These are phyloP conservation scores for Hordeum marinum DNA, from an alignment of 176 grass and related monocot species.

Conservation along the genomic window DNA sequence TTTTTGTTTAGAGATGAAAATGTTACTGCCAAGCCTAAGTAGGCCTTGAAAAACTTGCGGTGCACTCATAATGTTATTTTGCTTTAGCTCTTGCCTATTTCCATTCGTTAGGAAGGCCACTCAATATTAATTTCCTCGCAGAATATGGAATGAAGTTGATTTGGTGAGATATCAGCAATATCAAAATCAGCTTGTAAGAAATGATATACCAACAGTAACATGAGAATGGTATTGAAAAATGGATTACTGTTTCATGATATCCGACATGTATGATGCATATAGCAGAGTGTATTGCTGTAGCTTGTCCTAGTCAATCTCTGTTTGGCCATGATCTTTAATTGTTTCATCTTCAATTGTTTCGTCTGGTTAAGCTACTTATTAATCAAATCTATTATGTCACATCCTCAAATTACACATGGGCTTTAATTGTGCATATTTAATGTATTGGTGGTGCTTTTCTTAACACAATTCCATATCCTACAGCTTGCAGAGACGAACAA, in stretches of 20 bases:
- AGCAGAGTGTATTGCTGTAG: background rate
- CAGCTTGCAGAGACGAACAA: constrained; percentile 81
- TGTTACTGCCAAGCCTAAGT: background rate
- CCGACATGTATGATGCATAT: background rate
- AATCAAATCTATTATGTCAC: background rate
- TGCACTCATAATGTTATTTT: background rate
- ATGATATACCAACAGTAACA: background rate
- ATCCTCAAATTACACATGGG: background rate
- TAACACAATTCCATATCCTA: constrained; percentile 5
- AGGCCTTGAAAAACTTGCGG: background rate
- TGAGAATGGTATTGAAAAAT: background rate
- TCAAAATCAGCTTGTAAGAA: background rate
- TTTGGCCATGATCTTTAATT: constrained; percentile 1
- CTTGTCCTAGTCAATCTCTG: background rate
- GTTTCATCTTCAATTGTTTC: background rate
- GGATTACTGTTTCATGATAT: background rate
- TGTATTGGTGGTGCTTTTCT: background rate
- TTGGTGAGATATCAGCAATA: background rate
- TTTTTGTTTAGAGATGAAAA: background rate
- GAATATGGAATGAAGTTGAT: background rate
- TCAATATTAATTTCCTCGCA: background rate
- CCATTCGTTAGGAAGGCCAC: background rate
- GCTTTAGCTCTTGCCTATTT: background rate
- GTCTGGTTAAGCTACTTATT: background rate
- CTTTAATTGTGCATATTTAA: background rate